These are phyloP conservation scores for Scutellaria minor DNA, from an alignment of 257 asterid species.

Conservation along the genomic window DNA sequence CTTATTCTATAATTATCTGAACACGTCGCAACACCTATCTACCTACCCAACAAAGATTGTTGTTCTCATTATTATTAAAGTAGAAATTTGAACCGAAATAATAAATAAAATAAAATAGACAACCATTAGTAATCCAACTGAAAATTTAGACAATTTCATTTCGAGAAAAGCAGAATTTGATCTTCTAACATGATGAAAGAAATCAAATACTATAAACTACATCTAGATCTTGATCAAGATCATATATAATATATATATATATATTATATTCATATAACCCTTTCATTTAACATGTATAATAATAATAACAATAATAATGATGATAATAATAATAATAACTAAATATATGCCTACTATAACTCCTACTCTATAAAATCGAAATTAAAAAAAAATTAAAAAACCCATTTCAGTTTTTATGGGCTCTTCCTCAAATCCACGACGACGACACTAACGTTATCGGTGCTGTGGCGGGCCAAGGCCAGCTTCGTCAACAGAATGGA, in stretches of 20 bases:
- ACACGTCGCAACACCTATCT: too few relatives aligned
- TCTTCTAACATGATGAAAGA: conserved; percentile 14
- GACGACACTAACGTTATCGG: conserved; percentile 86
- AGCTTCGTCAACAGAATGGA: conserved; percentile 86
- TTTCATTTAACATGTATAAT: neutral
- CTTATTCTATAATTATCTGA: too few relatives aligned
- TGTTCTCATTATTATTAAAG: too few relatives aligned
- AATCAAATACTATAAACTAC: neutral
- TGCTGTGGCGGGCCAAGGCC: conserved; percentile 85
- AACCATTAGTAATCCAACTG: neutral
- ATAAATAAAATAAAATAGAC: too few relatives aligned
- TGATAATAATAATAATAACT: neutral
- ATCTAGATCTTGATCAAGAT: conserved; percentile 17
- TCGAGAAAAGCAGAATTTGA: conserved; percentile 26
- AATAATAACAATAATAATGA: neutral
- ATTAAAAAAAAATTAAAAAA: neutral
- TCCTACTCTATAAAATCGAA: neutral
- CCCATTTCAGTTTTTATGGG: conserved; percentile 2
- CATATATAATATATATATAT: neutral
- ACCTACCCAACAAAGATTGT: too few relatives aligned
- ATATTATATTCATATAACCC: neutral
- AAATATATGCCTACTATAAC: conserved; percentile 34
- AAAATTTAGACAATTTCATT: conserved; percentile 23
- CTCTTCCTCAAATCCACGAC: conserved; percentile 74
- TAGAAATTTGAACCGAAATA: too few relatives aligned